Conservation (phyloP, 1,284 basidiomycete genomes). For the Athelia sp. region DNA sequence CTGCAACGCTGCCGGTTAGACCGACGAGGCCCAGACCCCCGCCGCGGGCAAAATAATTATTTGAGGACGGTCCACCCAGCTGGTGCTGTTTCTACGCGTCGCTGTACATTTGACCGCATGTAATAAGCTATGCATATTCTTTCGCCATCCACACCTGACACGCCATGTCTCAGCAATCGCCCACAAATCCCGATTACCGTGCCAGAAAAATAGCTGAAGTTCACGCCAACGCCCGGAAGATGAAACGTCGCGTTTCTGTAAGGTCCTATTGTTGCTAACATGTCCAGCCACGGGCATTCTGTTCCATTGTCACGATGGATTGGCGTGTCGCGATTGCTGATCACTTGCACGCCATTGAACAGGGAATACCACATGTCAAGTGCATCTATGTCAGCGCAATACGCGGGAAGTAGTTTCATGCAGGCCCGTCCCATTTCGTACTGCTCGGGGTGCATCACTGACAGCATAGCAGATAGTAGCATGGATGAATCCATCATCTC, state of each 20-base stretch:
- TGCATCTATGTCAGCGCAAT: not conserved
- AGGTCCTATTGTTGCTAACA: conserved; percentile 2
- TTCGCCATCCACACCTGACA: not conserved
- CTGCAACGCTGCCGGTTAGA: too few relatives aligned
- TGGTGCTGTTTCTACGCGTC: not conserved
- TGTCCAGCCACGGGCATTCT: conserved; percentile 1
- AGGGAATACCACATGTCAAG: conserved; percentile 3
- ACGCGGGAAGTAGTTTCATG: not conserved
- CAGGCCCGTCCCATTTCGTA: not conserved
- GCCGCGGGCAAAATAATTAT: too few relatives aligned
- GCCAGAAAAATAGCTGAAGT: conserved; percentile 1
- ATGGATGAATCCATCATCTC: not conserved
- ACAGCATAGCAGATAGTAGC: not conserved
- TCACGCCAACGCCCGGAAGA: not conserved
- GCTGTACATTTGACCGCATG: conserved; percentile 6
- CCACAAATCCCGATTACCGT: conserved; percentile 6
- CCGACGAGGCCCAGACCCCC: too few relatives aligned
- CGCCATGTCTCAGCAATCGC: conserved; percentile 6
- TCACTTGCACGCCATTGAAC: conserved; percentile 3
- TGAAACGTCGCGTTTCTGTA: not conserved
- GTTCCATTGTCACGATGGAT: conserved; percentile 2
- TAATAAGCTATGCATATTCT: conserved; percentile 4
- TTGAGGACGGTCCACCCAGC: not conserved
- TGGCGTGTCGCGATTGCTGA: conserved; percentile 5
- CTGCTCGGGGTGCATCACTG: conserved; percentile 5